phyloP scores from a whole-genome alignment of 306 rosid species.

The Inga oerstediana region DNA sequence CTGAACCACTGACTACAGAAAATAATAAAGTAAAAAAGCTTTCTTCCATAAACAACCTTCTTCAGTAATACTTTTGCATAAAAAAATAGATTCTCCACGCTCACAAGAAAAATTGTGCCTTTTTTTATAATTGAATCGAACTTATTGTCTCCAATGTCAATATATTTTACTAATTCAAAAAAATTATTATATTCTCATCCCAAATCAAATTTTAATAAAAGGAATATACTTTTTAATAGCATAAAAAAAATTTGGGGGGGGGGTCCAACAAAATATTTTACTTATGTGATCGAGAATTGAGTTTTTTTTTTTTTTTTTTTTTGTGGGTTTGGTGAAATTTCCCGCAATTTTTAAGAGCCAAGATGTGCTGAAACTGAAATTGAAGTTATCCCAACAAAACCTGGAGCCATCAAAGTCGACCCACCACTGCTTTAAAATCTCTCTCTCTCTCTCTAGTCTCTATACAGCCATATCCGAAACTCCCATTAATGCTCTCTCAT shows the following conservation, averaged over 20 bases:
- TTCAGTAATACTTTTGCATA: not conserved
- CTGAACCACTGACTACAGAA: not conserved
- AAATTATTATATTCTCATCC: not conserved
- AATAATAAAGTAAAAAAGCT: not conserved
- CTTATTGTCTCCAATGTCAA: not conserved
- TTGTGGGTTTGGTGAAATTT: not conserved
- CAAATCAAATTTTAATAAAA: not conserved
- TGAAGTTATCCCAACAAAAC: conserved; percentile 30
- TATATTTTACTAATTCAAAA: not conserved
- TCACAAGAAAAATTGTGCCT: not conserved
- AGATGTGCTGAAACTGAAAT: not conserved
- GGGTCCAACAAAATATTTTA: not conserved
- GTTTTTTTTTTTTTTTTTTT: not conserved
- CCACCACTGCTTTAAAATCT: conserved; percentile 35
- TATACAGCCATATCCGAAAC: conserved; percentile 36
- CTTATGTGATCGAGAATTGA: not conserved
- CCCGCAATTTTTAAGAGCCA: not conserved
- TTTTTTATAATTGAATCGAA: not conserved
- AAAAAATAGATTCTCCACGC: not conserved
- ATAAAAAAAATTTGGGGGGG: too few relatives aligned
- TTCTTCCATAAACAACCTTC: not conserved
- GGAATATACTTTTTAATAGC: not conserved
- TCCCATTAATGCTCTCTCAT: conserved; percentile 43
- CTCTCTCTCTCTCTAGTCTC: not conserved
- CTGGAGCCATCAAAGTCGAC: not conserved